Evolutionary conservation across 1,284 basidiomycete genomes (phyloP).

Genomic region (Fomitopsis schrenkii): DNA sequence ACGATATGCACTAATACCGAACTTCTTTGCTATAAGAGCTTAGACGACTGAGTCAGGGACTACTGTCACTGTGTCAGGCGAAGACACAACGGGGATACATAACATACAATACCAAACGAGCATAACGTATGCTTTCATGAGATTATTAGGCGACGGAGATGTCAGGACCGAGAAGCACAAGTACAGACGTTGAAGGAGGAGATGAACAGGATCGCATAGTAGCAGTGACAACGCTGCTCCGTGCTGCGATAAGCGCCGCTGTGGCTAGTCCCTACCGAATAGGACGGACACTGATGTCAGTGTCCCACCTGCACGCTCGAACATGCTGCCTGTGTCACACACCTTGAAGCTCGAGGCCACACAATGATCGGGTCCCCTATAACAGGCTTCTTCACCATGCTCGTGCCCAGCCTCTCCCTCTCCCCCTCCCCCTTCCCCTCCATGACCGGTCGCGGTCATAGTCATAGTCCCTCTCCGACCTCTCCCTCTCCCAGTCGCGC

Average conservation of each 20-base stretch:
- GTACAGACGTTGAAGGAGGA: neutral
- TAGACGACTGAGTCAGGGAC: neutral
- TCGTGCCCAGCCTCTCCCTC: neutral
- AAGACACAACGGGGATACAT: neutral
- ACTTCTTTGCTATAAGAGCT: neutral
- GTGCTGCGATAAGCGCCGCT: neutral
- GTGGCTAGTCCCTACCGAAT: neutral
- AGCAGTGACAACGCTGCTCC: neutral
- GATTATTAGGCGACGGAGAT: neutral
- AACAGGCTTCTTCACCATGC: neutral
- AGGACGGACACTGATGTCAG: neutral
- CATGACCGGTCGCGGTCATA: neutral
- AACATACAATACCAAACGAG: neutral
- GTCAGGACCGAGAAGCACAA: neutral
- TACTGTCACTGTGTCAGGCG: neutral
- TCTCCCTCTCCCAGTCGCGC: constrained; percentile 1
- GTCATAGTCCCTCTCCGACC: neutral
- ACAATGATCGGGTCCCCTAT: neutral
- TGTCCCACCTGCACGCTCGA: neutral
- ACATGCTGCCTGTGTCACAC: neutral
- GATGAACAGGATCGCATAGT: neutral
- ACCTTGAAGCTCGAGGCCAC: neutral
- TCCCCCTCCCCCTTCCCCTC: neutral
- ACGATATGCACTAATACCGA: neutral
- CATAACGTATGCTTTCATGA: neutral